Percentiles rank a stretch among this genome's conserved stretches.
phyloP scores from a whole-genome alignment of 768 basidiomycete species.

The Hygrocybe coccinea region DNA sequence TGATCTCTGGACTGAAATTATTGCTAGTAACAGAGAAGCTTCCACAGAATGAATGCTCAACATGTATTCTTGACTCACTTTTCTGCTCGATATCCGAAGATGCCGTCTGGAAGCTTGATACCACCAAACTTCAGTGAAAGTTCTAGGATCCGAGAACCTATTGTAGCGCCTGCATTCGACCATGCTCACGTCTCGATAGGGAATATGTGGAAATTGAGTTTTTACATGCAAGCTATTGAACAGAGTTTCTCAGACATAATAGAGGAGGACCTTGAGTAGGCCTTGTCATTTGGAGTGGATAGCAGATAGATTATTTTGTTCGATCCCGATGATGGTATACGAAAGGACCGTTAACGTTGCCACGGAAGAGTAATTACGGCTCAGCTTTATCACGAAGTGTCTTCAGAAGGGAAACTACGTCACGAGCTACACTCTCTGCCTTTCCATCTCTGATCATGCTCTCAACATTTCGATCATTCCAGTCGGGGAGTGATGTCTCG shows the following conservation, averaged over 20 bases:
- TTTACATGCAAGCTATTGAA: slow-evolving; percentile 69
- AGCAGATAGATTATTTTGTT: too few species aligned
- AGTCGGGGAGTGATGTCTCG: too few species aligned
- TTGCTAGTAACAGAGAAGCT: too few species aligned
- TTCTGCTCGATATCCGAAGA: slow-evolving; percentile 87
- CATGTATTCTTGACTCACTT: slow-evolving; percentile 93
- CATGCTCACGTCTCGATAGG: slow-evolving; percentile 65
- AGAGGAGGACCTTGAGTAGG: slow-evolving; percentile 44
- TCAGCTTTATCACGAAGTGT: slow-evolving; percentile 28
- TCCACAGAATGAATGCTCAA: slow-evolving; percentile 72
- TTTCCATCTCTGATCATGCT: slow-evolving; percentile 19
- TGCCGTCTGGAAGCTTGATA: slow-evolving; percentile 52
- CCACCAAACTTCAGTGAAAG: not conserved
- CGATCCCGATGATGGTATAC: too few species aligned
- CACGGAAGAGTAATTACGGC: too few species aligned
- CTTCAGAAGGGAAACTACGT: slow-evolving; percentile 54
- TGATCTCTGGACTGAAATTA: slow-evolving; percentile 7
- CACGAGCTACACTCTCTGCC: slow-evolving; percentile 41
- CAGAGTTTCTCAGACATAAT: slow-evolving; percentile 51
- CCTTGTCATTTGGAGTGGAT: too few species aligned
- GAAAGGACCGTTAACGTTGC: too few species aligned
- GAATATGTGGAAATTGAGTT: slow-evolving; percentile 82
- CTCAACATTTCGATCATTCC: slow-evolving; percentile 6
- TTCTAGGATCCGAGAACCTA: slow-evolving; percentile 30
- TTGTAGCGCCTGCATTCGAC: slow-evolving; percentile 79